Evolutionary conservation across 2,329 filamentous ascomycete species (phyloP), one percentile per base, ranked within the genome.

Genomic region (Emergomyces orientalis): DNA sequence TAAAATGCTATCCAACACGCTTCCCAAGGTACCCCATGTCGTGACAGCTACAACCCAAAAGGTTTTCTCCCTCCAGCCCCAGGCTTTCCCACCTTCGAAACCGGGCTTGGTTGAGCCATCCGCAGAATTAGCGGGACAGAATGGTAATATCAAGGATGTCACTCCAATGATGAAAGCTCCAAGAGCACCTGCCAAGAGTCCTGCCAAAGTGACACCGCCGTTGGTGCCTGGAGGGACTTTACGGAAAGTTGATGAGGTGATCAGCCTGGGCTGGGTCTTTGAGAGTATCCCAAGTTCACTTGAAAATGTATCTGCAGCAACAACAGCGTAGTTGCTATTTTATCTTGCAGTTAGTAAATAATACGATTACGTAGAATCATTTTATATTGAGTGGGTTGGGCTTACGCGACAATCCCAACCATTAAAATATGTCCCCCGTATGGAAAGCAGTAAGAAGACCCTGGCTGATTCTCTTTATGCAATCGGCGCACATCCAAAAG

Each of bases 231-330:
- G 88, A 0, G 94, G 92, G 0, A 97, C 94, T 66, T 85, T 83
- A 64, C 89, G 87, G 70, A 94, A 82, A 4, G 78, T 86, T 19
- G 83, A 85, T 17, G 89, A 92, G 3, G 91, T 97, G 72, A 99
- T 93, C 45, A 99, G 84, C 43, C 92, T 86, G 9, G 94, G 94
- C 54, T 84, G 79, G 30, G 82, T 82, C 64, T 82, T 84, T 7
- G 92, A 88, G 14, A 99, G 81, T 63, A 99, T 99, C 17, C 94
- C 94, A 25, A 99, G 86, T 78, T 99, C 94, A 13, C 91, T 96
- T 63, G 89, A 92, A 74, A 97, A 94, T 0, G 94, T 99, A 74
- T 99, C 94, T 59, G 93, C 90, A 25, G 91, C 86, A 11, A 96
- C 91, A 58, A 90, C 90, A 32, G 91, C 93, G 71, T 99, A 99